Percentiles rank a stretch among this genome's conserved stretches.
These are phyloP conservation scores for Solanum pinnatisectum DNA, from an alignment of 257 asterid genomes.

Conservation along the genomic window DNA sequence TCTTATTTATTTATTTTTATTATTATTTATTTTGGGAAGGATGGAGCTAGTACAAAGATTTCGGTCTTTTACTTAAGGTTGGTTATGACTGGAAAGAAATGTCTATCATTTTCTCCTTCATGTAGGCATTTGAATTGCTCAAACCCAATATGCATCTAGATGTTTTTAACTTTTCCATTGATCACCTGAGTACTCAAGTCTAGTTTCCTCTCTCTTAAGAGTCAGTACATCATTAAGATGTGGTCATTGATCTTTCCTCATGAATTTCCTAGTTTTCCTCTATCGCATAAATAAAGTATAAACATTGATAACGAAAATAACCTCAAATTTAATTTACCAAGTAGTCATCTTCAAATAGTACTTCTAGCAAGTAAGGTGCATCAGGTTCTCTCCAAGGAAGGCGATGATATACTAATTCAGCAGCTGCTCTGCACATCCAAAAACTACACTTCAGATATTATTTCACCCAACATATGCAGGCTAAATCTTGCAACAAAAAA, in stretches of 20 bases:
- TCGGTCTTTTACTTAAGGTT: neutral
- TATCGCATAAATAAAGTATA: neutral
- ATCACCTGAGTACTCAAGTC: neutral
- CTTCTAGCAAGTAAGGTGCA: constrained; percentile 64
- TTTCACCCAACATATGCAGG: neutral
- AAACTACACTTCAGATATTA: neutral
- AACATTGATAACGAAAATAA: neutral
- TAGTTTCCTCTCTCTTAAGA: neutral
- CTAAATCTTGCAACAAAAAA: neutral
- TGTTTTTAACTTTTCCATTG: neutral
- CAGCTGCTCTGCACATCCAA: constrained; percentile 41
- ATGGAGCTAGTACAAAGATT: neutral
- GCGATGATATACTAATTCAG: constrained; percentile 61
- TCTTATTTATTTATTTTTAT: neutral
- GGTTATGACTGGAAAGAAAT: neutral
- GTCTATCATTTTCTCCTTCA: neutral
- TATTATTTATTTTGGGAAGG: neutral
- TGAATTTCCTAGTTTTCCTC: neutral
- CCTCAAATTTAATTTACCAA: constrained; percentile 37
- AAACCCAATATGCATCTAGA: neutral
- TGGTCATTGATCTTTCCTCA: neutral
- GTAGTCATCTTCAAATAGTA: constrained; percentile 61
- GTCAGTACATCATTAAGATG: neutral
- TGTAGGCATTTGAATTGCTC: neutral
- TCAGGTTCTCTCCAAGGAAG: constrained; percentile 96